Evolutionary conservation across 2,329 filamentous ascomycete genomes (phyloP), one percentile per base, ranked within the genome.

Genomic region (Gyromitra esculenta): DNA sequence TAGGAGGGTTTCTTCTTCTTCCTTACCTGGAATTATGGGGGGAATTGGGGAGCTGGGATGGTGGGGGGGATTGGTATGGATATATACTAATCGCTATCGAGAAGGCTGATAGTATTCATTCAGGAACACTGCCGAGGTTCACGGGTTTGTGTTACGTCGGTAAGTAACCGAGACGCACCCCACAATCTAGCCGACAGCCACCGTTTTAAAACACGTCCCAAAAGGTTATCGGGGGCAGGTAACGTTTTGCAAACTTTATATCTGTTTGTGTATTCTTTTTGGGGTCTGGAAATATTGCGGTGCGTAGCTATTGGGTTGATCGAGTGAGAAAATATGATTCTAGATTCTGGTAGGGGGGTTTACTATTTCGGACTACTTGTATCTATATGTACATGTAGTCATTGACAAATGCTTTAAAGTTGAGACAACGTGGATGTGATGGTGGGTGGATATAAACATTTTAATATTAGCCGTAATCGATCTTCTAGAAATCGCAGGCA

Each of bases 111-210:
- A 56, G 2, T 25, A 9, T 18, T 56, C 21, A 9, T 18, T 56
- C 21, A 56, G 35, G 57, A 7, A 5, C 62, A 13, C 52, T 65
- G 13, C 62, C 62, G 43, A 65, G 62, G 43, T 35, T 50, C 57
- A 43, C 60, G 43, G 37, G 25, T n/a, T 52, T 65, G 62, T 65
- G 62, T 13, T 50, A 65, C 62, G 11, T 65, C 21, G 62, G 43
- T 21, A 65, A 65, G 25, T 35, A 65, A 52, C 62, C 62, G 62
- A 65, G 62, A 65, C 52, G 62, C 41, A 50, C 43, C 62, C 62
- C 43, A 52, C 43, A 18, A 60, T 60, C 57, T 60, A 18, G 41
- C 35, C 7, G 37, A 25, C 7, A 60, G n/a, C 57, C 57, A 41
- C 57, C 57, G 8, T 37, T n/a, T 31, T 39, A 31, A 35, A 6